These are phyloP conservation scores for Talaromyces sp. DNA, from an alignment of 2,329 filamentous ascomycete species.

Conservation along the genomic window DNA sequence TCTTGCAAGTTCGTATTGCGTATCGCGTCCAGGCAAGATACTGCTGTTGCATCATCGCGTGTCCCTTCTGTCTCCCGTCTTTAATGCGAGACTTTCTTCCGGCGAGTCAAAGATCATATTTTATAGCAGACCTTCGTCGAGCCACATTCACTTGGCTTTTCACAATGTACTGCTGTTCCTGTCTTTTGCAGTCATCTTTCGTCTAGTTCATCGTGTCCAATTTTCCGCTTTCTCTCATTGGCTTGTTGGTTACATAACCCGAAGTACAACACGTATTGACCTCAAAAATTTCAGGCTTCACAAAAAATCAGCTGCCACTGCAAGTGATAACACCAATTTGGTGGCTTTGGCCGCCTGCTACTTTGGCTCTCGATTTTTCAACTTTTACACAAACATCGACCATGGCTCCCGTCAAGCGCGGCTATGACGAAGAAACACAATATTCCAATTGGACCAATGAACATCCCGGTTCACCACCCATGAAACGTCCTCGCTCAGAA, in stretches of 20 bases:
- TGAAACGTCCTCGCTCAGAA: slow-evolving; percentile 39
- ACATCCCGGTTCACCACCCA: slow-evolving; percentile 34
- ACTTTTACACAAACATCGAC: neutral
- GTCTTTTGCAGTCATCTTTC: neutral
- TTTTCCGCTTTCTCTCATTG: slow-evolving; percentile 11
- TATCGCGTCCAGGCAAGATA: neutral
- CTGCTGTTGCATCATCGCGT: neutral
- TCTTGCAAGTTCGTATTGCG: neutral
- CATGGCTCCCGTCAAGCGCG: slow-evolving; percentile 26
- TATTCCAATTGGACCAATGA: slow-evolving; percentile 36
- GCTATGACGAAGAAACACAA: slow-evolving; percentile 36
- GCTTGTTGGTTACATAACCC: slow-evolving; percentile 9
- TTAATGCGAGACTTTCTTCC: neutral
- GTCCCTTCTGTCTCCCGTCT: neutral
- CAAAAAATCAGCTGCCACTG: slow-evolving; percentile 5
- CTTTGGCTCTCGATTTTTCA: neutral
- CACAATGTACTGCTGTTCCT: neutral
- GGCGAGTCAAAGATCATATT: neutral
- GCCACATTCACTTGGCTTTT: neutral
- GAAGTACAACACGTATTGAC: slow-evolving; percentile 7
- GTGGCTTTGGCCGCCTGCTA: neutral
- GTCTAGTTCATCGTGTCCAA: neutral
- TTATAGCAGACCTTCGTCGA: neutral
- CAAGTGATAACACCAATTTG: slow-evolving; percentile 2
- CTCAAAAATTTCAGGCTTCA: slow-evolving; percentile 11